phyloP scores from a whole-genome alignment of 2,329 filamentous ascomycete genomes.

The Sarocladium brachiariae region DNA sequence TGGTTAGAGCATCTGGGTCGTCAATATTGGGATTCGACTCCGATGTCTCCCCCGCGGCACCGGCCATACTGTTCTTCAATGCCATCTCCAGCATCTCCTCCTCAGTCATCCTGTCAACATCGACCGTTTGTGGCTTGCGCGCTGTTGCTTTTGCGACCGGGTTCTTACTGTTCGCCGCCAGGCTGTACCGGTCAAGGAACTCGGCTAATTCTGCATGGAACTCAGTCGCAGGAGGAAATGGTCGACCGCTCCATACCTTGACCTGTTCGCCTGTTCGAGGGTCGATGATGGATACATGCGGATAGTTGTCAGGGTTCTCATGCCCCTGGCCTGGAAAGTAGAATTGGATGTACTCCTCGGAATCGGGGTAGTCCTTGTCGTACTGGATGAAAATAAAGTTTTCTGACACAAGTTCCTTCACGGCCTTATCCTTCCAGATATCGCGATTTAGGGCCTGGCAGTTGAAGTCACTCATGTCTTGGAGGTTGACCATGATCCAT shows the following conservation, averaged over 20 bases:
- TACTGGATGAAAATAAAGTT: constrained; percentile 97
- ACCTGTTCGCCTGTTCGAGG: constrained; percentile 94
- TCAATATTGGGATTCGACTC: constrained; percentile 47
- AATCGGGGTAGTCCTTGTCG: constrained; percentile 73
- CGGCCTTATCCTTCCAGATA: constrained; percentile 82
- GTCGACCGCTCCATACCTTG: constrained; percentile 86
- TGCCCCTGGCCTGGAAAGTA: constrained; percentile 68
- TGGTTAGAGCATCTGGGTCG: constrained; percentile 86
- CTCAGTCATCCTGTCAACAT: constrained; percentile 86
- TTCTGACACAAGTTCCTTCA: constrained; percentile 75
- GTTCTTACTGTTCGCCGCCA: constrained; percentile 84
- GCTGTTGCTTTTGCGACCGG: constrained; percentile 65
- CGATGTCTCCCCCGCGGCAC: constrained; percentile 24
- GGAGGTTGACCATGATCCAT: constrained; percentile 93
- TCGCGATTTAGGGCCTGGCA: constrained; percentile 93
- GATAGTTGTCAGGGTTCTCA: constrained; percentile 83
- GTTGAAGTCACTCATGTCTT: constrained; percentile 88
- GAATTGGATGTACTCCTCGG: constrained; percentile 77
- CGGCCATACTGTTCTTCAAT: constrained; percentile 76
- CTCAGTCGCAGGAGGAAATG: constrained; percentile 67
- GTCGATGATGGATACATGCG: constrained; percentile 92
- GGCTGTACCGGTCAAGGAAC: constrained; percentile 93
- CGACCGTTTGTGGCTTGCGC: constrained; percentile 60
- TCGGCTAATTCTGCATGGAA: constrained; percentile 90
- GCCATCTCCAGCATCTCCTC: constrained; percentile 97